Percentiles rank a stretch among this genome's conserved stretches.
Evolutionary conservation across 1,284 basidiomycete genomes (phyloP).

Genomic region (Volvariella surrecta): DNA sequence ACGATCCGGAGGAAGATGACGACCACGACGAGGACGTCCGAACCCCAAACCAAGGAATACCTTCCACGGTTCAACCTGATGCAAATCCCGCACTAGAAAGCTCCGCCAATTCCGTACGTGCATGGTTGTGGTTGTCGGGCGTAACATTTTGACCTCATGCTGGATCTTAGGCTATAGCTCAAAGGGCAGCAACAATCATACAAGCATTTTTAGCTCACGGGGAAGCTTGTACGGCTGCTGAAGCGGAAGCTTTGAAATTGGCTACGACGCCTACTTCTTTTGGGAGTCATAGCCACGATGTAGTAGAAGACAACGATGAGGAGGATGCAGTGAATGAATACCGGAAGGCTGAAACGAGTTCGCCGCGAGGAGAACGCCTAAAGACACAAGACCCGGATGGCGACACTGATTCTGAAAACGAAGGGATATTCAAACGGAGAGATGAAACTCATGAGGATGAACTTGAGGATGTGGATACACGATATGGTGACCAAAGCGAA

Average conservation of each 20-base stretch:
- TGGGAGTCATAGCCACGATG: conserved; percentile 10
- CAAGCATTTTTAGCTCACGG: conserved; percentile 34
- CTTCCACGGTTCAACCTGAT: background rate
- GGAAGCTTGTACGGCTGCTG: conserved; percentile 27
- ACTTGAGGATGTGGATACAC: no score
- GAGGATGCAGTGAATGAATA: no score
- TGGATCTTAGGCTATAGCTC: conserved; percentile 14
- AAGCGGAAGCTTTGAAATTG: conserved; percentile 31
- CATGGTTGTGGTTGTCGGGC: background rate
- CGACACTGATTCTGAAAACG: background rate
- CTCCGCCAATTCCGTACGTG: background rate
- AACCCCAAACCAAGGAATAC: background rate
- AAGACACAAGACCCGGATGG: no score
- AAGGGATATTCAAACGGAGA: background rate
- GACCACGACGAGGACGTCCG: conserved; percentile 11
- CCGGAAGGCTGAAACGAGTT: no score
- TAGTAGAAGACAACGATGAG: conserved; percentile 13
- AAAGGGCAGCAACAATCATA: conserved; percentile 34
- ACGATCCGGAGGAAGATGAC: conserved; percentile 19
- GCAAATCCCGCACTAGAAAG: background rate
- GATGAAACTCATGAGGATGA: background rate
- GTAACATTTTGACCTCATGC: background rate
- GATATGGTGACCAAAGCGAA: no score
- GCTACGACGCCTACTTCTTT: conserved; percentile 12
- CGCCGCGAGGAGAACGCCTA: no score